These are phyloP conservation scores for Moesziomyces parantarcticus DNA, from an alignment of 1,284 basidiomycete species.

Conservation along the genomic window DNA sequence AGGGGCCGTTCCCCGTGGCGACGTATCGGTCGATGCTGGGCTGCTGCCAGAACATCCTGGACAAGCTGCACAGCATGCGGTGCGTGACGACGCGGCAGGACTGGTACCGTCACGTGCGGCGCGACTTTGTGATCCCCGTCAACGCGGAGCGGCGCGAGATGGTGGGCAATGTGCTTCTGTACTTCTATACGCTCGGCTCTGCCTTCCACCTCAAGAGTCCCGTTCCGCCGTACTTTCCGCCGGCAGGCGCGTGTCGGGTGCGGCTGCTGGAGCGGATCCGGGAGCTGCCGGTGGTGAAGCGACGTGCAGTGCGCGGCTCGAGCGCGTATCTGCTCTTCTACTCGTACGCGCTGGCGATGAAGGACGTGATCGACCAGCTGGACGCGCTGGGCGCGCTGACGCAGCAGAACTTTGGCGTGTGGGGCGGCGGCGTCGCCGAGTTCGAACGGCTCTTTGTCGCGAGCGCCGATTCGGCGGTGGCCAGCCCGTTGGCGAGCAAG, in stretches of 20 bases:
- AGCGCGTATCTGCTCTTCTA: conserved; percentile 89
- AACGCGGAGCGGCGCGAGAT: conserved; percentile 81
- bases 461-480: conserved; percentile 16
- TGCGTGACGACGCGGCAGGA: conserved; percentile 92
- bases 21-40: conserved; percentile 86
- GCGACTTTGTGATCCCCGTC: conserved; percentile 83
- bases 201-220: conserved; percentile 90
- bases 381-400: conserved; percentile 51
- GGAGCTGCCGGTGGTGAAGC: conserved; percentile 81
- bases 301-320: conserved; percentile 71
- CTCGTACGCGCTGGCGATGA: conserved; percentile 91
- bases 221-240: conserved; percentile 92
- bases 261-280: conserved; percentile 72
- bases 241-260: conserved; percentile 83
- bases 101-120: conserved; percentile 83
- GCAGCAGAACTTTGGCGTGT: conserved; percentile 58
- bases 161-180: conserved; percentile 88
- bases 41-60: conserved; percentile 82
- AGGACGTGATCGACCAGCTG: conserved; percentile 58
- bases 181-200: conserved; percentile 86
- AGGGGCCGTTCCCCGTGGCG: conserved; percentile 72
- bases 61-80: conserved; percentile 86
- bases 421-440: conserved; percentile 50
- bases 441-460: conserved; percentile 56
- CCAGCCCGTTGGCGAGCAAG: conserved; percentile 31